Base-by-base conservation (phyloP, 768 basidiomycete genomes). In the Russula lepida region DNA sequence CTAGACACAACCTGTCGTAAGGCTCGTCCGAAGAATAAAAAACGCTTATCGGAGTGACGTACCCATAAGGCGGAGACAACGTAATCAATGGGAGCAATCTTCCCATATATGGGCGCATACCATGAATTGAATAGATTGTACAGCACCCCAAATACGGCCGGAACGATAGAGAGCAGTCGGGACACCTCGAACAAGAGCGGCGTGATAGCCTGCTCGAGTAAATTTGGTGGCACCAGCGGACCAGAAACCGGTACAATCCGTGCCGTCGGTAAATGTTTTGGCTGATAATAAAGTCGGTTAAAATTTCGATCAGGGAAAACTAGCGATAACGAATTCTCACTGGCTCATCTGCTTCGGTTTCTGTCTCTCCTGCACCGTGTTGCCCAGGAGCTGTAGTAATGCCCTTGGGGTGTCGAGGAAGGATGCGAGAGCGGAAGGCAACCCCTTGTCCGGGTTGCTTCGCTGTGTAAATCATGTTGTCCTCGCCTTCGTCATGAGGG, bases 291-390 rank as follows among this genome's bases (percentile, higher is more conserved):
- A 59, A 50, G 49, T 56, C 25, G 21, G 53, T 54, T 56, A 30
- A 60, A 54, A 56, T 33, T 32, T 43, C 19, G 51, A 54, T 49
- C n/a, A 25, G n/a, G 12, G n/a, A n/a, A 43, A 59, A 54, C 15
- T 6, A 28, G 17, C 3, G 13, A 54, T 1, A 25, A 33, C 30
- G n/a, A 11, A n/a, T 23, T 62, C 86, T 75, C 69, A 89, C 88
- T 37, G 84, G 84, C 67, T 89, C 88, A 66, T 89, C 88, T 13
- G 81, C 77, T 69, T 90, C 88, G 0, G 88, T 89, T 69, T 90
- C 88, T 0, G 88, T 89, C 73, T 89, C 88, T 7, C 86, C 86
- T 28, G 85, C 86, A 63, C 87, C 83, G 43, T 74, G 68, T 57
- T 75, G 75, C 3, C 79, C 85, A 19, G 80, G 82, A 0, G 81